Evolutionary conservation across 2,329 filamentous ascomycete species (phyloP), one percentile per base, ranked within the genome.

Genomic region (Pseudocercospora vitis): DNA sequence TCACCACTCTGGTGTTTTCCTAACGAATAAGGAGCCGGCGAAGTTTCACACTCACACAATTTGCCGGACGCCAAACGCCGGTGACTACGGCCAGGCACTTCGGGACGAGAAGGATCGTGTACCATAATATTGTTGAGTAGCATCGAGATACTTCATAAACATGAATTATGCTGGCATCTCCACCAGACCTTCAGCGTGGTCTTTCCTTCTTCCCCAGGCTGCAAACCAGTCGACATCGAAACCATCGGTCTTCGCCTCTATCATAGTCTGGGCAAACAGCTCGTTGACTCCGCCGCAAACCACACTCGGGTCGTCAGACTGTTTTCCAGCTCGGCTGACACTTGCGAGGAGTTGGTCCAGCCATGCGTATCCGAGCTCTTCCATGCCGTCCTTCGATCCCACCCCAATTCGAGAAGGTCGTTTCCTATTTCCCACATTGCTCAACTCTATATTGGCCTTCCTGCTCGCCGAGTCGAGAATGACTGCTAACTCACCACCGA

Each of bases 1-100:
- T 91, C 65, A 76, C 88, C 45, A 57, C 28, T 53, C 55, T 12
- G 87, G 88, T 0, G 88, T 91, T 0, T 91, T 91, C 62, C 69
- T 92, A 64, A 83, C 78, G 1, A 92, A 91, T 64, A 76, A 76
- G 46, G 81, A 88, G 69, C 88, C 88, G 0, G 84, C 83, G 26
- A 88, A 87, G 70, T 92, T 89, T 63, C 88, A 92, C 63, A 87
- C 89, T 18, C 88, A 92, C 68, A 91, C 88, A 0, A 71, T 89
- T 48, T 71, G 89, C 58, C 72, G 88, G 29, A 85, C 82, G 26
- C 88, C 88, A 0, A 91, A 92, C 68, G 82, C 74, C 0, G 88
- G 88, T 0, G 88, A 92, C 66, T 91, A 91, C 67, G 88, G 88
- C 0, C 80, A 77, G 60, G 80, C 77, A 7, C 50, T 65, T 48